These are phyloP conservation scores for Populus davidiana DNA, from an alignment of 345 rosid species.

Conservation along the genomic window DNA sequence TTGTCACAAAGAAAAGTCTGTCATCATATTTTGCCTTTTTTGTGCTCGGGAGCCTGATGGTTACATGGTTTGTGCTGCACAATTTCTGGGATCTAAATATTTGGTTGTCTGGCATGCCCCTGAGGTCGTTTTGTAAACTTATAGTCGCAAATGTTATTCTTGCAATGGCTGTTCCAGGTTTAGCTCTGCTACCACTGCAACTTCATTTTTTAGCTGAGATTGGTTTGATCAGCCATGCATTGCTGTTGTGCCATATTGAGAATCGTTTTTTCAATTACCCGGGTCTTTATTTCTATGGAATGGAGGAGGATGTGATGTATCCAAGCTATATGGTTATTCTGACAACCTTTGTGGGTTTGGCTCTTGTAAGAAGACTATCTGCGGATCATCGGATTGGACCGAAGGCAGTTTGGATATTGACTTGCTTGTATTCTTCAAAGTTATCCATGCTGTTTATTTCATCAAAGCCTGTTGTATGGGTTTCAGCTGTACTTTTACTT, in stretches of 20 bases:
- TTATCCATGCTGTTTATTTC: slow-evolving; percentile 82
- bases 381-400: slow-evolving; percentile 72
- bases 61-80: slow-evolving; percentile 83
- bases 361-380: slow-evolving; percentile 72
- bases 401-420: slow-evolving; percentile 88
- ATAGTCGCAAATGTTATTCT: slow-evolving; percentile 74
- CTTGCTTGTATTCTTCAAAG: slow-evolving; percentile 90
- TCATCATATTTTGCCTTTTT: slow-evolving; percentile 88
- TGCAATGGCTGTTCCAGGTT: slow-evolving; percentile 89
- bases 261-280: slow-evolving; percentile 85
- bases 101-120: slow-evolving; percentile 98
- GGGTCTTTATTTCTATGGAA: slow-evolving; percentile 75
- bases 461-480: slow-evolving; percentile 84
- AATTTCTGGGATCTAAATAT: slow-evolving; percentile 98
- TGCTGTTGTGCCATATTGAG: slow-evolving; percentile 82
- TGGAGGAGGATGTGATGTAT: slow-evolving; percentile 97
- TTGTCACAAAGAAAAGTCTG: slow-evolving; percentile 83
- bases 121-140: slow-evolving; percentile 87
- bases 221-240: slow-evolving; percentile 71
- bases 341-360: slow-evolving; percentile 80
- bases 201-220: slow-evolving; percentile 72
- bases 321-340: slow-evolving; percentile 96
- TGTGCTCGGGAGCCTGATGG: slow-evolving; percentile 92
- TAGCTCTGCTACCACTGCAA: slow-evolving; percentile 82
- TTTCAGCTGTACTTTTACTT: slow-evolving; percentile 73